phyloP scores from a whole-genome alignment of 495 filamentous ascomycete genomes.

The Lasiosphaeriaceae sp. region DNA sequence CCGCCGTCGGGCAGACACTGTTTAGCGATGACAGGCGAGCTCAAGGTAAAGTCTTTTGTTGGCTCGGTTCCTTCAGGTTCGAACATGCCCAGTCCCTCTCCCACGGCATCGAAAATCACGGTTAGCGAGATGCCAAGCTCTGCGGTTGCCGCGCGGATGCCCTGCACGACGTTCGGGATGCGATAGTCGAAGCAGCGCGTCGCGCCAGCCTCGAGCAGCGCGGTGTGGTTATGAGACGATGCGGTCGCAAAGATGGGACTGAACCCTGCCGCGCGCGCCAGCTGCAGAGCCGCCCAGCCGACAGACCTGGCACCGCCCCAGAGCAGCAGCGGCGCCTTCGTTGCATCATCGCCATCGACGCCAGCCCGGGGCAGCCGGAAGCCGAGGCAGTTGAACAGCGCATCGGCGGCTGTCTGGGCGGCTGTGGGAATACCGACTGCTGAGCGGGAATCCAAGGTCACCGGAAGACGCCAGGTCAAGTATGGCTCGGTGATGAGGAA shows the following conservation, averaged over 20 bases:
- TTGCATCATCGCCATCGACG: not conserved
- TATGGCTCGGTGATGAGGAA: slow-evolving; percentile 6
- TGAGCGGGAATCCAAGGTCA: not conserved
- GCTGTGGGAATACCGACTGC: slow-evolving; percentile 3
- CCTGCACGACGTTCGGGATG: slow-evolving; percentile 1
- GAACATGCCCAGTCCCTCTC: slow-evolving; percentile 3
- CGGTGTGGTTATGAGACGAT: slow-evolving; percentile 3
- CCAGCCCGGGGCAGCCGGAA: slow-evolving; percentile 7
- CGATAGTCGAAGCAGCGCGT: slow-evolving; percentile 11
- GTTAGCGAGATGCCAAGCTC: not conserved
- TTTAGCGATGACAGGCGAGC: slow-evolving; percentile 2
- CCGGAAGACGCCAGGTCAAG: slow-evolving; percentile 2
- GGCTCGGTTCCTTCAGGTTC: not conserved
- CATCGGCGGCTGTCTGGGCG: slow-evolving; percentile 12
- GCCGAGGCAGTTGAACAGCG: slow-evolving; percentile 8
- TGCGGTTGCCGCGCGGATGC: slow-evolving; percentile 1
- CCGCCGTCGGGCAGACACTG: not conserved
- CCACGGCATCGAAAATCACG: slow-evolving; percentile 6
- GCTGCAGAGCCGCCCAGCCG: slow-evolving; percentile 11
- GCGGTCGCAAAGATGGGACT: slow-evolving; percentile 3
- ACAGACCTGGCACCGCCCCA: slow-evolving; percentile 14
- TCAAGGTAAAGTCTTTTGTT: not conserved
- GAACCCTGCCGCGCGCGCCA: slow-evolving; percentile 8
- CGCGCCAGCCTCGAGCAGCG: slow-evolving; percentile 5
- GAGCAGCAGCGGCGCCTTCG: not conserved